Evolutionary conservation across 306 rosid genomes (phyloP), one percentile per base, ranked within the genome.

Genomic region (Ammopiptanthus mongolicus): DNA sequence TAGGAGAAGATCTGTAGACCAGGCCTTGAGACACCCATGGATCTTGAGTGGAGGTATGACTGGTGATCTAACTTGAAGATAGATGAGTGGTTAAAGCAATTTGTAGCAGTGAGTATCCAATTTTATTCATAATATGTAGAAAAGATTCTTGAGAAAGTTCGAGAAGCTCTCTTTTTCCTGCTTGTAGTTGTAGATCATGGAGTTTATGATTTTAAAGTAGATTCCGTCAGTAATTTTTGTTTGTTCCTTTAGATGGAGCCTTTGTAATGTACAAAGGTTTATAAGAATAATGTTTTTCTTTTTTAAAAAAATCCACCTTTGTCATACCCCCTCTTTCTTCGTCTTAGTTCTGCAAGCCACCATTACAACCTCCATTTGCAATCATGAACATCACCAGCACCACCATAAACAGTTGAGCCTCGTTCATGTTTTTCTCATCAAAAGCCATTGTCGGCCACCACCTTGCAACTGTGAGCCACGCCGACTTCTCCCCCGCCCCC

Each of bases 11-110:
- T n/a, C n/a, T n/a, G n/a, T n/a, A n/a, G n/a, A n/a, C n/a, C n/a
- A n/a, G n/a, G n/a, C n/a, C n/a, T n/a, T n/a, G n/a, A n/a, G 91
- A 62, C 98, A 93, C 48, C 95, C 96, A 2, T 93, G 98, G 98
- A 90, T 93, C 46, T 15, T 86, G 60, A 86, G 80, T 67, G 92
- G 90, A 48, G 93, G 94, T 69, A 88, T 77, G 58, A 63, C 59
- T 14, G 11, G 65, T 56, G 79, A 69, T 61, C 28, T 52, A 22
- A 5, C 22, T 51, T 74, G 60, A 80, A 59, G 23, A 37, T 8
- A 18, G 18, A 23, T 11, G 31, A 51, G 50, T n/a, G 23, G 58
- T 48, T 10, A 14, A 17, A 53, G 50, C 37, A 46, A 3, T 58
- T 31, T 58, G 36, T 28, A 18, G 69, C 13, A 3, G 29, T 37